Evolutionary conservation across 306 rosid species (phyloP), one percentile per base, ranked within the genome.

Genomic region (Fragaria iinumae): DNA sequence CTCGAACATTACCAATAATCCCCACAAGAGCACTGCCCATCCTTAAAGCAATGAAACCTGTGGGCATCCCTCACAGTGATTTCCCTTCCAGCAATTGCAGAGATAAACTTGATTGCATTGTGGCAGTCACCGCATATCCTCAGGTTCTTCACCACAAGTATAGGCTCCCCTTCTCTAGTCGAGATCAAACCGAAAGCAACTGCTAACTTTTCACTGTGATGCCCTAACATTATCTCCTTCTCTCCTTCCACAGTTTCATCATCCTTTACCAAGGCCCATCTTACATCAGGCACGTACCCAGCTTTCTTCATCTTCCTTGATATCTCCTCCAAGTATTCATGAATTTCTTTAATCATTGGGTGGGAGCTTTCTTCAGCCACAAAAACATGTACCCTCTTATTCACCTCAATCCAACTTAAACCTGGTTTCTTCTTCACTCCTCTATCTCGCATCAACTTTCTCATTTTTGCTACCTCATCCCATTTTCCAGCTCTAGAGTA

Each of bases 81-180:
- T 85, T 91, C 93, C 82, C 98, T 86, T 44, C 87, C 84, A 20
- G 87, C 69, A 75, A 87, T 75, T 45, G 80, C 82, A 10, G 98
- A 90, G 63, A 93, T 88, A 77, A 77, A 85, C 75, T 91, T 91
- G 75, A 91, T 87, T 48, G 95, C 94, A 36, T 85, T 93, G 83
- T 93, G 98, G 75, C 96, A 93, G 81, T 93, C 96, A 71, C 95
- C 88, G 78, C 98, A 90, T 45, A 91, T 93, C 77, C 98, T 83
- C 70, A 91, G 87, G 81, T 93, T 91, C 84, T 89, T 93, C 85
- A 89, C 88, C 70, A 90, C 91, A 78, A 88, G 85, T 76, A 90
- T 79, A 4, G 98, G 90, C 76, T 76, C 91, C 69, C 92, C 90
- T 67, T 86, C 89, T 81, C 77, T 74, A 2, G 91, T 87, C 14